Percentiles rank a stretch among this genome's conserved stretches.
Evolutionary conservation across 441 rosid genomes (phyloP).

Genomic region (Breynia disticha): DNA sequence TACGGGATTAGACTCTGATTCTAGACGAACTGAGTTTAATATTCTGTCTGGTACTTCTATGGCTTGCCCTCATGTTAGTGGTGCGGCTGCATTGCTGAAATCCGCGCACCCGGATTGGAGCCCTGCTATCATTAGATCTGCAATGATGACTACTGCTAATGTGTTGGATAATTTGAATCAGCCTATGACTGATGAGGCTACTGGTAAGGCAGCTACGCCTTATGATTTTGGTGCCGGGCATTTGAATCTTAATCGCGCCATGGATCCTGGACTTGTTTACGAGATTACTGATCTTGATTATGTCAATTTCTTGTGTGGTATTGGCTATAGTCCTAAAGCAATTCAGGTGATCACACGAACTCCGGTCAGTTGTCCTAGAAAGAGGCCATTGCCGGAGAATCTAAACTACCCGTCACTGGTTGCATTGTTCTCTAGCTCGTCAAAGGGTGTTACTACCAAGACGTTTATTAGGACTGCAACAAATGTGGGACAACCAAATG

Average conservation of each 20-base stretch:
- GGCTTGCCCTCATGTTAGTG: constrained; percentile 77
- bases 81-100: constrained; percentile 70
- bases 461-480: constrained; percentile 47
- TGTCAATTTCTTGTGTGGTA: constrained; percentile 48
- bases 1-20: constrained; percentile 53
- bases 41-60: constrained; percentile 74
- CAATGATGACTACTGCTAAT: constrained; percentile 70
- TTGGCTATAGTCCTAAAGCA: constrained; percentile 50
- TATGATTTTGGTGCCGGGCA: constrained; percentile 70
- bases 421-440: constrained; percentile 38
- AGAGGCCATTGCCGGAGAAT: constrained; percentile 51
- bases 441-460: constrained; percentile 30
- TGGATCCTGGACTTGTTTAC: constrained; percentile 77
- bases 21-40: constrained; percentile 56
- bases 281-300: constrained; percentile 56
- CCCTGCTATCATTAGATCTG: constrained; percentile 56
- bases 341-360: constrained; percentile 65
- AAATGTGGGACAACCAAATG: constrained; percentile 46
- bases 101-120: constrained; percentile 73
- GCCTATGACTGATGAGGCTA: constrained; percentile 55
- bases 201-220: constrained; percentile 42
- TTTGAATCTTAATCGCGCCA: constrained; percentile 53
- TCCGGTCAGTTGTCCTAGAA: constrained; percentile 43
- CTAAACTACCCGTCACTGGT: constrained; percentile 74
- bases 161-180: constrained; percentile 35